These are phyloP conservation scores for Fusarium transvaalense DNA, from an alignment of 2,329 filamentous ascomycete genomes.

Conservation along the genomic window DNA sequence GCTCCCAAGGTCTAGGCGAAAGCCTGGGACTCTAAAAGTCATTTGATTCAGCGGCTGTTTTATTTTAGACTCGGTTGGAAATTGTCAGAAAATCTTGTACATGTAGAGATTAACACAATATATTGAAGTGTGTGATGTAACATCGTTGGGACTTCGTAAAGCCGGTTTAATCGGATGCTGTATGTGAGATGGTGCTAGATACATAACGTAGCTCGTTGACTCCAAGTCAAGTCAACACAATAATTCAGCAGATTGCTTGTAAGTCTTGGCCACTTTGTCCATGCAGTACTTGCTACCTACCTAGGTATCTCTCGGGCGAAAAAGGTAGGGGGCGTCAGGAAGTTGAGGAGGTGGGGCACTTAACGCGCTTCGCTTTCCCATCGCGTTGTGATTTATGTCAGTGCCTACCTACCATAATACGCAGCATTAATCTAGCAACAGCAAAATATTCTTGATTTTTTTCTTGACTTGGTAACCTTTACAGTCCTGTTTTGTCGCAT, in stretches of 20 bases:
- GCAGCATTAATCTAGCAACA: neutral
- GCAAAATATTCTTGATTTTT: neutral
- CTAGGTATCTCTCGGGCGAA: neutral
- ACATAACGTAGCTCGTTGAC: too few relatives aligned
- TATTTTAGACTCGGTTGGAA: neutral
- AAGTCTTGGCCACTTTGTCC: too few relatives aligned
- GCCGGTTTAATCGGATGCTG: neutral
- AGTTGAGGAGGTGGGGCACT: constrained; percentile 31
- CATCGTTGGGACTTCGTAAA: neutral
- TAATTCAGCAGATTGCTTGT: too few relatives aligned
- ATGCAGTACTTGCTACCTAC: too few relatives aligned
- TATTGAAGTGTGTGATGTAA: neutral
- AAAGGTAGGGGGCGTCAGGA: neutral
- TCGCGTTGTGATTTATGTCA: constrained; percentile 35
- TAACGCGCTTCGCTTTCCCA: constrained; percentile 35
- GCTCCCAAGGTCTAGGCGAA: constrained; percentile 6
- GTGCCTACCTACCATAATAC: neutral
- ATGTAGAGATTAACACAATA: neutral
- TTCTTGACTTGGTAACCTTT: too few relatives aligned
- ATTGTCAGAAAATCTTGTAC: neutral
- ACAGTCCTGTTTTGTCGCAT: too few relatives aligned
- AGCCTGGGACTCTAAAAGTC: neutral
- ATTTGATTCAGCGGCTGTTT: constrained; percentile 8
- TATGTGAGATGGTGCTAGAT: too few relatives aligned
- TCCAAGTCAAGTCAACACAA: too few relatives aligned